Base-by-base conservation (phyloP, 78 protist species). In the Speleostelium caveatum region DNA sequence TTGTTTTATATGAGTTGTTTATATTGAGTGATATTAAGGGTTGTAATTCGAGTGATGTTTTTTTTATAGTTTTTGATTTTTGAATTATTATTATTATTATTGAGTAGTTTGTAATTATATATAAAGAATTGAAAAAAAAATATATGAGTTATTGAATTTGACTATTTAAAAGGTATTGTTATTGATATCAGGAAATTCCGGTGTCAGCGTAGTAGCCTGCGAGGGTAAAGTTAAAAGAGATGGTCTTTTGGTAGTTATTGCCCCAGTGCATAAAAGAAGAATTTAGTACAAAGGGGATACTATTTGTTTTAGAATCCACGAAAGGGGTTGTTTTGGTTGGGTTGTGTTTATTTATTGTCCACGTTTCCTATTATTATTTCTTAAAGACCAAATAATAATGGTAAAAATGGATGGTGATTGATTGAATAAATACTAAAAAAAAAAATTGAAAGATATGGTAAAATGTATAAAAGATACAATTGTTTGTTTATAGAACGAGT, bases 111-210 rank as follows among this genome's bases (percentile, higher is more conserved):
- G n/a, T n/a, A n/a, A n/a, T n/a, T n/a, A 6, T 65, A 65, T 17
- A 32, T 61, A 24, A 8, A 26, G 32, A 61, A 61, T 32, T 10
- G 67, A 32, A 61, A 38, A 61, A 38, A 32, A 61, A 38, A 38
- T 32, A 38, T 61, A 58, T n/a, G 5, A n/a, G 24, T 7, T 28
- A 26, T 12, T 32, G 7, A 35, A 38, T 30, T 16, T 49, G 7
- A 53, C 53, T 7, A 53, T 79, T 67, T 80, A 55, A 61, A 59
- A 55, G 3, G 49, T n/a, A 12, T 67, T 53, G 2, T 26, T 58
- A 80, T 36, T 68, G 71, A 68, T 42, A 77, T 71, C 58, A 80
- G 89, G 89, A 80, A 80, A 80, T 80, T 56, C 89, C 89, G 12
- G 89, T 80, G 24, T 80, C 89, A n/a, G 89, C 76, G 71, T 59